Evolutionary conservation across 805 yeast genomes (phyloP).

Genomic region (Blastobotrys muscicola): DNA sequence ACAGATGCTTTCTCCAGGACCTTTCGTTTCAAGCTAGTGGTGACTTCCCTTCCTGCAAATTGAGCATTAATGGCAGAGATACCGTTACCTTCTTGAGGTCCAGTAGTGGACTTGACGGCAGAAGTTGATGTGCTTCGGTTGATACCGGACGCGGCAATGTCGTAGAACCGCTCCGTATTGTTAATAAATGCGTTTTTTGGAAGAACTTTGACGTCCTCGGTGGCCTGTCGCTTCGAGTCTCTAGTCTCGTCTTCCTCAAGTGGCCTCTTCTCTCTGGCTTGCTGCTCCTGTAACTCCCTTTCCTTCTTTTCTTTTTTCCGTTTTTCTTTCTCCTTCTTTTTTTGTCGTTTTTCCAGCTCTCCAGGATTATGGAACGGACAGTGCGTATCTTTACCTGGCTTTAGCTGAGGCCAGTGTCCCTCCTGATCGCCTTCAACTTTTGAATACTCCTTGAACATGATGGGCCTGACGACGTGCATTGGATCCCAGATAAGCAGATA

Average conservation of each 20-base stretch:
- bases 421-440: constrained; percentile 27
- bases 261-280: constrained; percentile 10
- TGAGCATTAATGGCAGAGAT: constrained; percentile 20
- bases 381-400: constrained; percentile 59
- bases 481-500: constrained; percentile 76
- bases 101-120: constrained; percentile 25
- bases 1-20: constrained; percentile 13
- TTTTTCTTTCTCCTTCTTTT: constrained; percentile 36
- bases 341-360: background rate
- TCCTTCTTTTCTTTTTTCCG: constrained; percentile 42
- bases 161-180: constrained; percentile 31
- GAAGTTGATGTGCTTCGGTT: constrained; percentile 35
- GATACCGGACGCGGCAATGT: constrained; percentile 55
- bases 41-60: constrained; percentile 32
- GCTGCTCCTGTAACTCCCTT: constrained; percentile 29
- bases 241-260: constrained; percentile 3
- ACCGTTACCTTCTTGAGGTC: constrained; percentile 26
- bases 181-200: constrained; percentile 3
- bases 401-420: constrained; percentile 50
- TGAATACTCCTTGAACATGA: constrained; percentile 73
- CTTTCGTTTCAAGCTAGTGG: constrained; percentile 32
- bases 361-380: constrained; percentile 51
- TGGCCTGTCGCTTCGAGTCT: constrained; percentile 5
- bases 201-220: constrained; percentile 12
- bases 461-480: constrained; percentile 67